phyloP scores from a whole-genome alignment of 768 basidiomycete genomes.

The Pleurotus citrinopileatus region DNA sequence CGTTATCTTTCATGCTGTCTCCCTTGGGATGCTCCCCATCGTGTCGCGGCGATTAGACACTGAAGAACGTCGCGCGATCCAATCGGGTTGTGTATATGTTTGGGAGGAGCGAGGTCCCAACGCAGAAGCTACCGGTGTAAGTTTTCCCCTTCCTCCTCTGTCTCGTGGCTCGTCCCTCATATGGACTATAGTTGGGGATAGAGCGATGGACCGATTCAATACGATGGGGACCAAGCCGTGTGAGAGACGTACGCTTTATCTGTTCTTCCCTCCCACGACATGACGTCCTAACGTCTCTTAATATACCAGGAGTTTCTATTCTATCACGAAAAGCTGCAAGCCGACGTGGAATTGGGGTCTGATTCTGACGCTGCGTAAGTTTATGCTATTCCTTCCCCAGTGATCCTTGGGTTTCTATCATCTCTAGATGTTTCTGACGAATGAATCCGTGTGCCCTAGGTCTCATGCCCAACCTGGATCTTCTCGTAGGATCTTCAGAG shows the following conservation, averaged over 20 bases:
- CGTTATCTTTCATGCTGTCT: slow-evolving; percentile 72
- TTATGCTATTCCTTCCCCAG: slow-evolving; percentile 1
- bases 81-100: slow-evolving; percentile 74
- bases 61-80: slow-evolving; percentile 67
- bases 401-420: slow-evolving; percentile 6
- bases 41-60: slow-evolving; percentile 71
- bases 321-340: slow-evolving; percentile 64
- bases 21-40: slow-evolving; percentile 55
- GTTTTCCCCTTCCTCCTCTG: slow-evolving; percentile 18
- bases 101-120: slow-evolving; percentile 81
- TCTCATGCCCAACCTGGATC: slow-evolving; percentile 13
- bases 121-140: slow-evolving; percentile 63
- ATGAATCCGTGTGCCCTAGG: slow-evolving; percentile 3
- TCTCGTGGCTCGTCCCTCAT: slow-evolving; percentile 9
- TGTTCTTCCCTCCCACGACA: slow-evolving; percentile 12
- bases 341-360: slow-evolving; percentile 44
- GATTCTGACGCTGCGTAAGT: slow-evolving; percentile 52
- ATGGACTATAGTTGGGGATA: slow-evolving; percentile 55
- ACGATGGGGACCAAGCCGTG: slow-evolving; percentile 77
- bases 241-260: slow-evolving; percentile 56
- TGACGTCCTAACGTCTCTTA: slow-evolving; percentile 13
- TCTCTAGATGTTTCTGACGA: background rate
- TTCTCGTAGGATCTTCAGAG: slow-evolving; percentile 29
- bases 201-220: slow-evolving; percentile 83
- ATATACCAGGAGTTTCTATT: slow-evolving; percentile 65